Percentiles rank a stretch among this genome's conserved stretches.
These are phyloP conservation scores for Orbilia brochopaga DNA, from an alignment of 2,329 filamentous ascomycete genomes.

Conservation along the genomic window DNA sequence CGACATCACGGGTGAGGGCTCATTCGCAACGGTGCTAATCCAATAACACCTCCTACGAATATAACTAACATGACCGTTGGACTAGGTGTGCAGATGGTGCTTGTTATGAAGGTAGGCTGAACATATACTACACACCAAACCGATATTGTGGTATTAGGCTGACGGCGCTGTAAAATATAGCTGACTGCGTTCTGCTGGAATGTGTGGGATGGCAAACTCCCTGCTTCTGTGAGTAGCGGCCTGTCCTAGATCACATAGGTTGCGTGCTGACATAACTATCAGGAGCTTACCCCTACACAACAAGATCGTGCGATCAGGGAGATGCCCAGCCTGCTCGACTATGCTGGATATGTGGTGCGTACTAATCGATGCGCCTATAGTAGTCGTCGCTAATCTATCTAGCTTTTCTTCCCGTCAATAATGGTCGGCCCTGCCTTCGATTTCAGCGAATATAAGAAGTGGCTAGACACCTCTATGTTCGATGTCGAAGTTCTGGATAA, in stretches of 20 bases:
- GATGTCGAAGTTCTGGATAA: conserved; percentile 85
- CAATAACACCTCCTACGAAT: too few species aligned
- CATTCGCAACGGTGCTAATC: background rate
- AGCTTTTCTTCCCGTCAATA: conserved; percentile 87
- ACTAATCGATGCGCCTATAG: background rate
- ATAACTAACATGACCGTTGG: background rate
- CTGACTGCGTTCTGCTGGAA: conserved; percentile 97
- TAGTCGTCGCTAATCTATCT: conserved; percentile 18
- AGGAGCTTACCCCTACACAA: conserved; percentile 84
- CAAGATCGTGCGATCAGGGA: conserved; percentile 77
- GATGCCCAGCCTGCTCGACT: conserved; percentile 79
- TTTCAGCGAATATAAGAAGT: conserved; percentile 87
- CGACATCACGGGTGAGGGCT: conserved; percentile 76
- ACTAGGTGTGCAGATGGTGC: conserved; percentile 84
- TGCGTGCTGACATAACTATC: conserved; percentile 52
- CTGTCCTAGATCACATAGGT: background rate
- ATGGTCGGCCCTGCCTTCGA: conserved; percentile 93
- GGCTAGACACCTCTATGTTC: conserved; percentile 95
- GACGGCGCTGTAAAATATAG: conserved; percentile 52
- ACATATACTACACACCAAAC: background rate
- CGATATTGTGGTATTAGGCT: background rate
- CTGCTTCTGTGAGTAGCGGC: conserved; percentile 60
- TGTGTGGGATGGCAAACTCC: conserved; percentile 85
- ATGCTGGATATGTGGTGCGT: conserved; percentile 75
- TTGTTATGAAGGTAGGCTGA: conserved; percentile 79